Evolutionary conservation across 225 moss, liverwort and hornwort genomes (phyloP).

Genomic region (Sphagnum tenellum): DNA sequence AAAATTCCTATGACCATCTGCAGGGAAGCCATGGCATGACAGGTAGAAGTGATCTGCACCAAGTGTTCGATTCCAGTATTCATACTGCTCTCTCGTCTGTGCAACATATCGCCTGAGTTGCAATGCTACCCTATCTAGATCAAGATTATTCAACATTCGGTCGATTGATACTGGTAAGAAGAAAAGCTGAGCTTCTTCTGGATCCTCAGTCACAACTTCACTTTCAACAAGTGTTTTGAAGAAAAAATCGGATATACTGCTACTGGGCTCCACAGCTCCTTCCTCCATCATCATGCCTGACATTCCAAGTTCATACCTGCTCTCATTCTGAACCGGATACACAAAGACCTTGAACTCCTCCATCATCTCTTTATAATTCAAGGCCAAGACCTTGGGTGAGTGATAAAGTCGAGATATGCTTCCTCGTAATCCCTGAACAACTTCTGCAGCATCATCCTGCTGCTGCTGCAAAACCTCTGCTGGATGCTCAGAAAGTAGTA

Average conservation of each 20-base stretch:
- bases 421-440: conserved; percentile 6
- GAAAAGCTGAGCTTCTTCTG: conserved; percentile 48
- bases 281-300: conserved; percentile 9
- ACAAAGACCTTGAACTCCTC: conserved; percentile 47
- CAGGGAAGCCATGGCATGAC: conserved; percentile 43
- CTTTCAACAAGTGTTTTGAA: conserved; percentile 41
- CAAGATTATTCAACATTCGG: conserved; percentile 38
- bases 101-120: conserved; percentile 51
- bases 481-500: neutral
- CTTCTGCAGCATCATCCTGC: conserved; percentile 3
- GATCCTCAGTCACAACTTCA: conserved; percentile 48
- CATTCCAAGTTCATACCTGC: conserved; percentile 20
- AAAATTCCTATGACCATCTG: conserved; percentile 49
- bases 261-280: conserved; percentile 13
- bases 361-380: conserved; percentile 70
- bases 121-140: conserved; percentile 21
- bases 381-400: conserved; percentile 44
- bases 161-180: conserved; percentile 59
- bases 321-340: conserved; percentile 29
- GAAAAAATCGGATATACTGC: conserved; percentile 49
- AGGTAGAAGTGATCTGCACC: conserved; percentile 76
- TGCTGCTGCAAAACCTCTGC: neutral
- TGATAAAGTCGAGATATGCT: conserved; percentile 42
- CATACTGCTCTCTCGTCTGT: conserved; percentile 27
- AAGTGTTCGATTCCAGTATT: conserved; percentile 59